phyloP scores from a whole-genome alignment of 2,329 filamentous ascomycete genomes.

The Neonectria magnoliae region DNA sequence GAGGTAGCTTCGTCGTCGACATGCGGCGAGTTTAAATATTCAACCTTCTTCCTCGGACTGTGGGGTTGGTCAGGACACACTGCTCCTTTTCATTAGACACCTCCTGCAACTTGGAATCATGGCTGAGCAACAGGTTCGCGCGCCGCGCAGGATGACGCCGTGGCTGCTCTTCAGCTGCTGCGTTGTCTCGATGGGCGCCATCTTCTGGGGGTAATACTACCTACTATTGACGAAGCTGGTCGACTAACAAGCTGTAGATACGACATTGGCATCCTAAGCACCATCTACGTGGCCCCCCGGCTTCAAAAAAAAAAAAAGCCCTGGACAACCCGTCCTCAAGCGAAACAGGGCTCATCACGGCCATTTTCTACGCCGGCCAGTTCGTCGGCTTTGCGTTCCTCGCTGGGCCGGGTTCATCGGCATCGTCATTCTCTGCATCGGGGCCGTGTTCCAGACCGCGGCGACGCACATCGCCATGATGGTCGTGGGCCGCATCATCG shows the following conservation, averaged over 20 bases:
- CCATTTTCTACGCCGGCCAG: slow-evolving; percentile 67
- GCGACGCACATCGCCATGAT: slow-evolving; percentile 57
- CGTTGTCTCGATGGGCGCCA: slow-evolving; percentile 32
- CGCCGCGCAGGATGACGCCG: slow-evolving; percentile 16
- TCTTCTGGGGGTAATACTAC: slow-evolving; percentile 31
- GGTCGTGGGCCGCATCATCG: slow-evolving; percentile 61
- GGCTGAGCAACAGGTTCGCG: neutral
- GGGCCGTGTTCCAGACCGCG: slow-evolving; percentile 58
- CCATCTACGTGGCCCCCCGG: slow-evolving; percentile 64
- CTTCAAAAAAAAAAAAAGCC: slow-evolving; percentile 56
- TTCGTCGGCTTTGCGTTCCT: slow-evolving; percentile 65
- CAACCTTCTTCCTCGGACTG: slow-evolving; percentile 9
- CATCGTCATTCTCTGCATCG: slow-evolving; percentile 57
- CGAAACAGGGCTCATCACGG: slow-evolving; percentile 63
- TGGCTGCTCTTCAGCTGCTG: slow-evolving; percentile 28
- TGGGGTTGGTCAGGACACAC: neutral
- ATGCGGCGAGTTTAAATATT: slow-evolving; percentile 11
- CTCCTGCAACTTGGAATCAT: neutral
- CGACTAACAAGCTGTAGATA: slow-evolving; percentile 16
- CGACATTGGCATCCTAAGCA: slow-evolving; percentile 39
- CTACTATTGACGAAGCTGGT: too few relatives aligned
- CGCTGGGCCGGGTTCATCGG: slow-evolving; percentile 60
- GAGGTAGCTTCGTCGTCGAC: neutral
- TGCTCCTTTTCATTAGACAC: neutral
- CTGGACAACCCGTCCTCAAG: slow-evolving; percentile 57